Evolutionary conservation across 371 early-diverging fungal species (phyloP).

Genomic region (Lichtheimia ornata): DNA sequence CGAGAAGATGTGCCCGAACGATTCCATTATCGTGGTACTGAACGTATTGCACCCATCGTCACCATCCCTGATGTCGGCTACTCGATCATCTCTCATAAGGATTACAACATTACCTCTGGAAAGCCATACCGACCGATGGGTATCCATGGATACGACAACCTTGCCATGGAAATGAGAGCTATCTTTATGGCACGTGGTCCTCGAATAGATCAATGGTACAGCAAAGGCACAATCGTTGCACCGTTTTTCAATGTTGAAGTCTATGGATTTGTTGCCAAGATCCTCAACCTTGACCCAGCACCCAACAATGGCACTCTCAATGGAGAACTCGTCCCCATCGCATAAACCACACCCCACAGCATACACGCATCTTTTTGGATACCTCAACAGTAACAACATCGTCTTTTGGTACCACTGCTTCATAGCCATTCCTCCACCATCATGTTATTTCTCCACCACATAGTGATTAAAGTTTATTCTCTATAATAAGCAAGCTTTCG

Average conservation of each 20-base stretch:
- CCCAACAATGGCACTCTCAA: constrained; percentile 72
- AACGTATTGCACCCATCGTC: constrained; percentile 76
- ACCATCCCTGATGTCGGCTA: constrained; percentile 72
- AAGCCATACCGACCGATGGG: constrained; percentile 51
- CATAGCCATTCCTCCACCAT: too few species aligned
- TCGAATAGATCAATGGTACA: constrained; percentile 41
- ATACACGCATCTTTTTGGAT: neutral
- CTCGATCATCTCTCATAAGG: constrained; percentile 47
- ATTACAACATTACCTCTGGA: constrained; percentile 24
- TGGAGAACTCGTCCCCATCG: neutral
- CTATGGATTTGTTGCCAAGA: constrained; percentile 65
- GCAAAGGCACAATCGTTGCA: constrained; percentile 34
- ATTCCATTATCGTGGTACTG: constrained; percentile 59
- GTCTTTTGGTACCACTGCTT: too few species aligned
- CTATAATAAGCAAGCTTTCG: too few species aligned
- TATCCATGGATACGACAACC: constrained; percentile 88
- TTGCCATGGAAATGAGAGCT: constrained; percentile 80
- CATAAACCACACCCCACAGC: neutral
- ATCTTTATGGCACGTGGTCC: constrained; percentile 88
- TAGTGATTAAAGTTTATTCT: too few species aligned
- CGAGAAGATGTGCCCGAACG: constrained; percentile 67
- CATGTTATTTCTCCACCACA: too few species aligned
- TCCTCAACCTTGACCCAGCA: constrained; percentile 64
- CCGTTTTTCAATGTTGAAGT: constrained; percentile 77
- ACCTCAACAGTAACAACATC: too few species aligned